phyloP scores from a whole-genome alignment of 2,329 filamentous ascomycete species.

The Diaporthe ampelina region DNA sequence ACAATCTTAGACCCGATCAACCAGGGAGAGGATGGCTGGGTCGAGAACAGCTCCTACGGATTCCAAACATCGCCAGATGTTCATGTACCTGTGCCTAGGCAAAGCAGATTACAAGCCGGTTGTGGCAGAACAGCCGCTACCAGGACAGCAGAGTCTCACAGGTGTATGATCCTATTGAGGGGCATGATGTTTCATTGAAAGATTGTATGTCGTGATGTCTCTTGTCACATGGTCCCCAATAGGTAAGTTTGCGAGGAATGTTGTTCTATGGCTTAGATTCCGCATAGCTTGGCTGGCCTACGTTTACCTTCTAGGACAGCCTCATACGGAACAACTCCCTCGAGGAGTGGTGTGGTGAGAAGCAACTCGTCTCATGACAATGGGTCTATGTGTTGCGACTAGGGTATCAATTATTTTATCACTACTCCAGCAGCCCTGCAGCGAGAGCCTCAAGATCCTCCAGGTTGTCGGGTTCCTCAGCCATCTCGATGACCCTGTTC shows the following conservation, averaged over 20 bases:
- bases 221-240: too few species aligned
- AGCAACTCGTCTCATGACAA: background rate
- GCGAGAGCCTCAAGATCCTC: conserved; percentile 85
- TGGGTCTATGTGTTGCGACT: background rate
- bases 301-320: background rate
- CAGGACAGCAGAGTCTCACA: background rate
- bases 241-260: background rate
- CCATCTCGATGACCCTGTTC: conserved; percentile 70
- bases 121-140: background rate
- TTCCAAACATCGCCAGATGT: background rate
- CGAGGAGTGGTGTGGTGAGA: background rate
- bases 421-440: conserved; percentile 74
- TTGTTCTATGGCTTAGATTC: background rate
- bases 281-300: background rate
- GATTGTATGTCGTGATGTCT: background rate
- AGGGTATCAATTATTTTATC: conserved; percentile 29
- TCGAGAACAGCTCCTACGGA: background rate
- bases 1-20: too few species aligned
- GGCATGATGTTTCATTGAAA: background rate
- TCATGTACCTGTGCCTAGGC: background rate
- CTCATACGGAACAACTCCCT: too few species aligned
- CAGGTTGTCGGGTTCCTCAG: conserved; percentile 81
- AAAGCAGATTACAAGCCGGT: background rate
- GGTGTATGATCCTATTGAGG: background rate
- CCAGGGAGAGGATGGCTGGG: background rate